A percentile compares a stretch with the other conserved stretches of the same genome.
Conservation (phyloP, 179 eudicot species). For the Gypsophila paniculata region DNA sequence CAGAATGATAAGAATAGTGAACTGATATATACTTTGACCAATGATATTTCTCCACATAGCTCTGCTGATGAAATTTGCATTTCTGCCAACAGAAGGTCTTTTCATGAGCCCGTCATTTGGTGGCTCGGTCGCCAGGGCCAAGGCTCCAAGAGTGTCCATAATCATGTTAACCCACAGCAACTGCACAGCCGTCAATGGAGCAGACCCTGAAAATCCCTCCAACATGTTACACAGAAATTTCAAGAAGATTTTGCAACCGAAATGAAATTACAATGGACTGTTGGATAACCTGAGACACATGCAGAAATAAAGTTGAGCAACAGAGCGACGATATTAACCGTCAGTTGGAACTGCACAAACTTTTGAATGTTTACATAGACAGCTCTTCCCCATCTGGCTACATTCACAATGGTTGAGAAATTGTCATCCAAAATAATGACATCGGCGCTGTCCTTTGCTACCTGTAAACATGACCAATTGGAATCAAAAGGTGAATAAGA, state of each 20-base stretch:
- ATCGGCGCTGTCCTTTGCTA: conserved; percentile 88
- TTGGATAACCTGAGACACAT: conserved; percentile 53
- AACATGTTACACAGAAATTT: not conserved
- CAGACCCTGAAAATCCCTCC: conserved; percentile 52
- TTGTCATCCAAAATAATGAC: conserved; percentile 87
- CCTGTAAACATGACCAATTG: conserved; percentile 38
- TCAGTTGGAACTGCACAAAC: conserved; percentile 91
- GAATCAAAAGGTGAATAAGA: conserved; percentile 9
- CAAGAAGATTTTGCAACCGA: not conserved
- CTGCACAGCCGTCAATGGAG: conserved; percentile 90
- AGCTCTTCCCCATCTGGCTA: conserved; percentile 93
- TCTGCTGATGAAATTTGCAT: conserved; percentile 56
- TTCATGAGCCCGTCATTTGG: conserved; percentile 76
- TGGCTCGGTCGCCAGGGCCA: conserved; percentile 92
- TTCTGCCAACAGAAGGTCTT: conserved; percentile 63
- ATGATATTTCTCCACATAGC: conserved; percentile 90
- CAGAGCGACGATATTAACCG: conserved; percentile 87
- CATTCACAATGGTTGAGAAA: conserved; percentile 73
- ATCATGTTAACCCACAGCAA: conserved; percentile 93
- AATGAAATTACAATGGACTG: conserved; percentile 1
- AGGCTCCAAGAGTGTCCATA: conserved; percentile 96
- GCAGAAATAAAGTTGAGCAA: conserved; percentile 81
- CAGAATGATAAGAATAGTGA: conserved; percentile 56
- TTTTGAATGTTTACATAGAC: conserved; percentile 91
- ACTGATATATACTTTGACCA: conserved; percentile 81